Percentiles rank a stretch among this genome's conserved stretches.
phyloP scores from a whole-genome alignment of 225 moss, liverwort and hornwort species.

The Pseudisothecium myosuroides region DNA sequence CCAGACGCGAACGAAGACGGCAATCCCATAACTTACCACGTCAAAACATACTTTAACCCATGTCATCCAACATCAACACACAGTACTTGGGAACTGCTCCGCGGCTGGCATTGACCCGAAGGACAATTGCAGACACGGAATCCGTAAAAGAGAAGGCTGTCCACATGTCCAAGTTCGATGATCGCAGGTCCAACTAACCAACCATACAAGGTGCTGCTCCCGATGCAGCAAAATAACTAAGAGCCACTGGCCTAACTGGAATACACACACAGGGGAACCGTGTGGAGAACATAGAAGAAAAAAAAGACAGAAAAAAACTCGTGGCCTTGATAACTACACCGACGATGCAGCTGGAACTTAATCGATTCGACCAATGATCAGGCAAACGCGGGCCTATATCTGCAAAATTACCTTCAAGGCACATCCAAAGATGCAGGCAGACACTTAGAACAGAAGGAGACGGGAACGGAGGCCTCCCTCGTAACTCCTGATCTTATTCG shows the following conservation, averaged over 20 bases:
- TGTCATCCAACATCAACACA: background rate
- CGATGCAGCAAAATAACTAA: background rate
- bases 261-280: background rate
- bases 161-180: background rate
- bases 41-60: background rate
- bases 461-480: background rate
- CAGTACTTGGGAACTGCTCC: background rate
- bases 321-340: background rate
- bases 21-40: background rate
- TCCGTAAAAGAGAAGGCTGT: background rate
- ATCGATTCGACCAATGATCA: conserved; percentile 1
- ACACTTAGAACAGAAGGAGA: background rate
- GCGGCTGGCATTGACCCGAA: background rate
- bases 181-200: background rate
- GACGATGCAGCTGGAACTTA: conserved; percentile 6
- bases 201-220: background rate
- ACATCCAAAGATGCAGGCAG: background rate
- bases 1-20: background rate
- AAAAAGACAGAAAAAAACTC: background rate
- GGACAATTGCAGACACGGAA: background rate
- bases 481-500: conserved; percentile 12
- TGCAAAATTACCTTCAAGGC: conserved; percentile 24
- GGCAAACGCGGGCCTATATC: background rate
- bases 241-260: background rate
- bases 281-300: background rate